Percentiles rank a stretch among this genome's conserved stretches.
phyloP scores from a whole-genome alignment of 345 rosid genomes.

The Eucalyptus albens region DNA sequence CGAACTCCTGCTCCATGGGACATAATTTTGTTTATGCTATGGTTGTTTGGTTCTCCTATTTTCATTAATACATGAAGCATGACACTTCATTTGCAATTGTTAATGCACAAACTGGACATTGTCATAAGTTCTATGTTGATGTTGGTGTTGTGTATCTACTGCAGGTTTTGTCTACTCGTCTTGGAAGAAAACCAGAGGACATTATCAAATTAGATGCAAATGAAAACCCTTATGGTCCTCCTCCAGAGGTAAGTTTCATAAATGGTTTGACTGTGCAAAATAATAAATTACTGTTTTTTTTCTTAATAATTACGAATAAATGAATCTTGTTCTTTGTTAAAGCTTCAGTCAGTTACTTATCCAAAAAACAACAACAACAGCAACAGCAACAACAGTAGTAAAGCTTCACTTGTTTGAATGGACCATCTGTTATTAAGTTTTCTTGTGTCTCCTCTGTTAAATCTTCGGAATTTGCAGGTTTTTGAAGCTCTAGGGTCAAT shows the following conservation, averaged over 20 bases:
- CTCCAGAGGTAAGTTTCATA: constrained; percentile 73
- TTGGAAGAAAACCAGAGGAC: constrained; percentile 94
- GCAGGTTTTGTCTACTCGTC: constrained; percentile 69
- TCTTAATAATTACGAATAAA: not conserved
- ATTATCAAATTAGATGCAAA: constrained; percentile 94
- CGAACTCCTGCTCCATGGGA: not conserved
- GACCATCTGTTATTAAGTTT: not conserved
- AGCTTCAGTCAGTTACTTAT: not conserved
- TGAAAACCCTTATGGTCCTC: constrained; percentile 99
- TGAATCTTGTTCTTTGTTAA: not conserved
- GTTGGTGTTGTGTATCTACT: not conserved
- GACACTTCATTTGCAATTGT: not conserved
- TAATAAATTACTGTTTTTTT: not conserved
- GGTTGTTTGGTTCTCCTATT: not conserved
- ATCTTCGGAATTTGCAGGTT: constrained; percentile 56
- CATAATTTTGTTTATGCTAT: not conserved
- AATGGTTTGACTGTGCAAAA: not conserved
- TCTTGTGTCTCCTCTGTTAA: not conserved
- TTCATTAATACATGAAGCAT: not conserved
- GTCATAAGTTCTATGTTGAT: not conserved
- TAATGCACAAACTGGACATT: not conserved
- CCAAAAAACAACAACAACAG: not conserved
- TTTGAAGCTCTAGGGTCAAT: constrained; percentile 76
- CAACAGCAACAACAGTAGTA: not conserved
- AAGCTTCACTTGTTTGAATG: not conserved